Conservation (phyloP, 805 yeast species). For the Pichia kluyveri region DNA sequence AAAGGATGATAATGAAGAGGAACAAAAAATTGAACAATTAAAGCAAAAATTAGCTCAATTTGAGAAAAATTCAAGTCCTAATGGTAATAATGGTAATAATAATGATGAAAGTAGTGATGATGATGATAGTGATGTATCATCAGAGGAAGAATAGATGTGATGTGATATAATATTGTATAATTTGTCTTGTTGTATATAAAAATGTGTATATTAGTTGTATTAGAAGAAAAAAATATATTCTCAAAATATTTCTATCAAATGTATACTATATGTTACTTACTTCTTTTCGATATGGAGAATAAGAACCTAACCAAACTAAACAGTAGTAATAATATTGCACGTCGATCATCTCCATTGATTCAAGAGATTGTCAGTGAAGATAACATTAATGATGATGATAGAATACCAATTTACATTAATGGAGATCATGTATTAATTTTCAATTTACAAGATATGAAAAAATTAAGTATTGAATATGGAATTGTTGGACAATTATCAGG, state of each 20-base stretch:
- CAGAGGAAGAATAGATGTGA: constrained; percentile 20
- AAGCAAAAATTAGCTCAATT: constrained; percentile 70
- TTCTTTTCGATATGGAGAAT: too few species aligned
- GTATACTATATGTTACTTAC: too few species aligned
- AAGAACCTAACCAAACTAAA: too few species aligned
- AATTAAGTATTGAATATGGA: constrained; percentile 46
- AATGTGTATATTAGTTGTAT: background rate
- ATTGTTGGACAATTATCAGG: constrained; percentile 76
- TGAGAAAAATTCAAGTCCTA: constrained; percentile 33
- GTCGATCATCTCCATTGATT: background rate
- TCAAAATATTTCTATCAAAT: too few species aligned
- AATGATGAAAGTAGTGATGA: constrained; percentile 25
- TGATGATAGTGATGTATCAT: constrained; percentile 33
- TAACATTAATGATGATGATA: background rate
- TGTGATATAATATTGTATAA: background rate
- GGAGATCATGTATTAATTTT: constrained; percentile 37
- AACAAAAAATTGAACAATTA: constrained; percentile 64
- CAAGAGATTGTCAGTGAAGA: background rate
- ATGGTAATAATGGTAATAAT: constrained; percentile 19
- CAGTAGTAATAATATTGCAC: background rate
- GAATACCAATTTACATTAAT: constrained; percentile 5
- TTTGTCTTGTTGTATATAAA: constrained; percentile 5
- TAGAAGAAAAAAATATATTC: background rate
- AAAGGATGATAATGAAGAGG: constrained; percentile 43
- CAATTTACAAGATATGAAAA: constrained; percentile 41